Percentiles rank a stretch among this genome's conserved stretches.
phyloP scores from a whole-genome alignment of 345 rosid genomes.

The Murraya koenigii region DNA sequence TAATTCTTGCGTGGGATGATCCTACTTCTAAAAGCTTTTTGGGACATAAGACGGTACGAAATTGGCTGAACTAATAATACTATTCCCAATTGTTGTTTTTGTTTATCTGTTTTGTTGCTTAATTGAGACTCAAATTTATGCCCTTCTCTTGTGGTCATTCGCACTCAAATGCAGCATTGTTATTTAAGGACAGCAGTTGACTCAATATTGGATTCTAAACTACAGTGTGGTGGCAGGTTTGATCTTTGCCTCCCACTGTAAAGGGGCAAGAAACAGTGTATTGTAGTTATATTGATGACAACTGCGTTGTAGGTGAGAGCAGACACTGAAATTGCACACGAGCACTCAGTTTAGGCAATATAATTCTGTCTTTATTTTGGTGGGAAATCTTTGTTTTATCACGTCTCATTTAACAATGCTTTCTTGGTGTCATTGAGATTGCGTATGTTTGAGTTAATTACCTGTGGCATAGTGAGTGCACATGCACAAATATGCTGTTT shows the following conservation, averaged over 20 bases:
- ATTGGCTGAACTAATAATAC: constrained; percentile 7
- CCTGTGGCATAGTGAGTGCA: neutral
- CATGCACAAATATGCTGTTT: neutral
- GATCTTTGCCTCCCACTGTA: constrained; percentile 2
- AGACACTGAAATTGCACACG: neutral
- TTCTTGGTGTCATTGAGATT: neutral
- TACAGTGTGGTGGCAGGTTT: constrained; percentile 15
- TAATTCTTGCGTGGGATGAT: constrained; percentile 96
- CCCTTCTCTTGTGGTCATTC: neutral
- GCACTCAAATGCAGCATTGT: constrained; percentile 17
- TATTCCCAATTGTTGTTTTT: neutral
- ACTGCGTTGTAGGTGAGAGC: neutral
- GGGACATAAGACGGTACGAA: constrained; percentile 63
- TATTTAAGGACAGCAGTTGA: constrained; percentile 1
- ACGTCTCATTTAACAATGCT: neutral
- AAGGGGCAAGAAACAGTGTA: constrained; percentile 9
- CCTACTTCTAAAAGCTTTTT: constrained; percentile 79
- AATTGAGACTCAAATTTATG: neutral
- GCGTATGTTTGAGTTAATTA: neutral
- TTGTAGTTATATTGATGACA: neutral
- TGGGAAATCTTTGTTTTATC: neutral
- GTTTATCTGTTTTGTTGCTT: neutral
- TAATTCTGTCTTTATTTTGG: neutral
- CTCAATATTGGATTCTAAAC: constrained; percentile 14
- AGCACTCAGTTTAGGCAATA: neutral